Evolutionary conservation across 73 alveolate genomes (phyloP).

Genomic region (Paramecium biaurelia): DNA sequence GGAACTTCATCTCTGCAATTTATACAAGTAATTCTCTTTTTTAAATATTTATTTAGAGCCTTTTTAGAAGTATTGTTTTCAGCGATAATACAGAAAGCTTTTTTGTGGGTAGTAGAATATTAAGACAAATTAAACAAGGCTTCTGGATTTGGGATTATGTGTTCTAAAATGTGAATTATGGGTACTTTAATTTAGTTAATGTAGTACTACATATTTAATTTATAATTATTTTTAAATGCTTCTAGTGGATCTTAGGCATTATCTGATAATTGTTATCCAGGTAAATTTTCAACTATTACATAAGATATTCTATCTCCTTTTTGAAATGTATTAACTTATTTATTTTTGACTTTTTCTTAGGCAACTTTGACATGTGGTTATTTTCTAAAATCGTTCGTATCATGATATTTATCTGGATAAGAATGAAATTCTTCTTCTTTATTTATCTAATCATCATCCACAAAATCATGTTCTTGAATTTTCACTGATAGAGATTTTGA

Average conservation of each 20-base stretch:
- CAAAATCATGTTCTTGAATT: slow-evolving; percentile 67
- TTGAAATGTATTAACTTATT: background rate
- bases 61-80: background rate
- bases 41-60: background rate
- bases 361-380: background rate
- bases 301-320: background rate
- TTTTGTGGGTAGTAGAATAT: background rate
- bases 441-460: slow-evolving; percentile 19
- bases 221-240: background rate
- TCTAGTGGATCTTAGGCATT: background rate
- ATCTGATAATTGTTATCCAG: background rate
- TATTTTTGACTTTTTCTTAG: background rate
- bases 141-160: background rate
- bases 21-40: background rate
- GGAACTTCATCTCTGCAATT: background rate
- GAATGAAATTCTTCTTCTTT: background rate
- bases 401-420: slow-evolving; percentile 65
- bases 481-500: slow-evolving; percentile 93
- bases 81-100: background rate
- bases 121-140: background rate
- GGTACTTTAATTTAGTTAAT: background rate
- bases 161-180: background rate
- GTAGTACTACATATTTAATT: background rate
- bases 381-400: background rate
- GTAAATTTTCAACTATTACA: background rate